Evolutionary conservation across 495 filamentous ascomycete genomes (phyloP), one percentile per base, ranked within the genome.

Genomic region (Cercophora scortea): DNA sequence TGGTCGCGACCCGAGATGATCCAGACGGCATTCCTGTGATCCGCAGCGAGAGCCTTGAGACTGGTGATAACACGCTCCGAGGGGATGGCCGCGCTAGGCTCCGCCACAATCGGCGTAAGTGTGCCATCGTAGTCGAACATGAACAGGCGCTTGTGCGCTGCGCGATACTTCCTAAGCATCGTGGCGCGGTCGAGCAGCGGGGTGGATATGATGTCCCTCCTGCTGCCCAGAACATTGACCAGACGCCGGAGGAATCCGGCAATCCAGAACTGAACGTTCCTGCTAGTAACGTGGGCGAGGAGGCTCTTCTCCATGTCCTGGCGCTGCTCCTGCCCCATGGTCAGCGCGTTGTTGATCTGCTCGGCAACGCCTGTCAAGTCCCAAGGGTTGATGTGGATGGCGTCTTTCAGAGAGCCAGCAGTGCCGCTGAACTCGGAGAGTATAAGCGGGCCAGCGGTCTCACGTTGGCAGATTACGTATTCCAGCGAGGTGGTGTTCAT

Each of bases 41-140:
- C 87, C 2, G 86, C 76, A 0, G 92, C 87, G 11, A 98, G 78
- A 34, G 74, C 77, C 61, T 86, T 88, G 50, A 98, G 72, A 25
- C 85, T 91, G 33, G 80, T 81, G 39, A 95, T 80, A 19, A 92
- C 81, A 13, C 82, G 80, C 59, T 92, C 85, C 2, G 89, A 88
- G 0, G 93, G 92, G 38, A 96, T 83, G 3, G 94, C 93, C 8
- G 87, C 82, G 53, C 83, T 79, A 1, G 93, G 94, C 56, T 96
- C 89, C 50, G 83, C 81, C 25, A 97, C 91, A 57, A 98, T 96
- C 1, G 90, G 89, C 0, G 94, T 96, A n/a, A 98, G 80, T 0
- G 93, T 98, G 45, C 93, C 93, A 67, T 98, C 93, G 62, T 97
- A 98, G 73, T 98, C 93, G 60, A 96, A 95, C 86, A 98, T 90